Conservation (phyloP, 768 basidiomycete species). For the Boletus subcaerulescens region DNA sequence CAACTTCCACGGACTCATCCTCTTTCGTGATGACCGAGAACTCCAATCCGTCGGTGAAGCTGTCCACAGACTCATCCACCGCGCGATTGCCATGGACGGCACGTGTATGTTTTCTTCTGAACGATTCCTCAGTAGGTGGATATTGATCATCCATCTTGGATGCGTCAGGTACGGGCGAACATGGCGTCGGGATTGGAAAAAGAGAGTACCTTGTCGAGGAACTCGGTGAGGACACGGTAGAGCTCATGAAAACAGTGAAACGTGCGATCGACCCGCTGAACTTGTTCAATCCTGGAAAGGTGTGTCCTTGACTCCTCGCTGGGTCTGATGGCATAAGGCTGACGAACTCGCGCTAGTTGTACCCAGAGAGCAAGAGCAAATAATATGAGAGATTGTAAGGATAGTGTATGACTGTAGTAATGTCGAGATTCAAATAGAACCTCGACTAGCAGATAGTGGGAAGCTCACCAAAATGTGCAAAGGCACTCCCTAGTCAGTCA, state of each 20-base stretch:
- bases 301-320: conserved; percentile 7
- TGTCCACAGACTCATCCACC: conserved; percentile 67
- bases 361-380: conserved; percentile 14
- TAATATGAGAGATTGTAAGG: neutral
- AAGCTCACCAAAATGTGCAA: too few relatives aligned
- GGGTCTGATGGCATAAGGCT: neutral
- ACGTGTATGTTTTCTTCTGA: conserved; percentile 51
- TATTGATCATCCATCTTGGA: neutral
- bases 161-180: conserved; percentile 71
- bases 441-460: too few relatives aligned
- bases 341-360: conserved; percentile 12
- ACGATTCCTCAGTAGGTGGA: neutral
- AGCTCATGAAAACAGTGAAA: conserved; percentile 86
- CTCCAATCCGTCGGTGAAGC: conserved; percentile 51
- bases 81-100: conserved; percentile 72
- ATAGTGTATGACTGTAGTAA: neutral
- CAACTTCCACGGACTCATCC: conserved; percentile 47
- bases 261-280: conserved; percentile 72
- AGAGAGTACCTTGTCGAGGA: conserved; percentile 81
- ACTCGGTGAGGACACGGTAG: conserved; percentile 77
- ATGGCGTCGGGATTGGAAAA: conserved; percentile 87
- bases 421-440: too few relatives aligned
- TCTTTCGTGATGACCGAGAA: conserved; percentile 61
- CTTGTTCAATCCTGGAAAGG: conserved; percentile 86
- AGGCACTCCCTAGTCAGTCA: too few relatives aligned